phyloP scores from a whole-genome alignment of 441 rosid genomes.

The Erodium trifolium region DNA sequence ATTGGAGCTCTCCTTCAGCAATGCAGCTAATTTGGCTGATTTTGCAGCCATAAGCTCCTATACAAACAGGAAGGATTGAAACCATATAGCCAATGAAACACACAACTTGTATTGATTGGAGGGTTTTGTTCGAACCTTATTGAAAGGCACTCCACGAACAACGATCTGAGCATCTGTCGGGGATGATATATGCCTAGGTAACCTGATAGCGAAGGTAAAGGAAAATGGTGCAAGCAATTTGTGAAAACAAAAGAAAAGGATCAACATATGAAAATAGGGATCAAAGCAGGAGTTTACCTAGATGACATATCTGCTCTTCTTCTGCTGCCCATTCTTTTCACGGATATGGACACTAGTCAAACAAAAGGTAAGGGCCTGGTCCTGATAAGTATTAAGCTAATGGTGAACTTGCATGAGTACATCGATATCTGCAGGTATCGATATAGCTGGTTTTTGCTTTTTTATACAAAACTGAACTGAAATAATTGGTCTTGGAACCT shows the following conservation, averaged over 20 bases:
- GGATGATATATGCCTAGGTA: constrained; percentile 19
- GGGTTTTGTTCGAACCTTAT: constrained; percentile 32
- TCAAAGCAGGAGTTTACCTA: constrained; percentile 19
- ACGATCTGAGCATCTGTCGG: constrained; percentile 30
- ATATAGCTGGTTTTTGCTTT: too few relatives aligned
- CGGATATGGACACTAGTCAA: background rate
- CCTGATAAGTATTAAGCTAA: background rate
- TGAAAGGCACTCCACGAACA: constrained; percentile 33
- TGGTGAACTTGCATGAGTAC: too few relatives aligned
- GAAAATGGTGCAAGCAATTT: background rate
- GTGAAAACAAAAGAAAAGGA: background rate
- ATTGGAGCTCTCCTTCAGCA: constrained; percentile 30
- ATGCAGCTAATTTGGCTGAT: constrained; percentile 50
- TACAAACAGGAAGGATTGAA: background rate
- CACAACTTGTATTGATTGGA: background rate
- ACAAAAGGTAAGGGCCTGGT: background rate
- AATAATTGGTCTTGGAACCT: too few relatives aligned
- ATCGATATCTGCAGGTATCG: too few relatives aligned
- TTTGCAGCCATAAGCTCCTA: constrained; percentile 55
- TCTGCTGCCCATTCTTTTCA: constrained; percentile 30
- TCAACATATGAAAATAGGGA: background rate
- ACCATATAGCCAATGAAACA: background rate
- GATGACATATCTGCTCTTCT: constrained; percentile 7
- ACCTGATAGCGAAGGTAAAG: constrained; percentile 27
- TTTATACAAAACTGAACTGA: too few relatives aligned